phyloP scores from a whole-genome alignment of 208 protist genomes.

The Sergeia podlipaevii region DNA sequence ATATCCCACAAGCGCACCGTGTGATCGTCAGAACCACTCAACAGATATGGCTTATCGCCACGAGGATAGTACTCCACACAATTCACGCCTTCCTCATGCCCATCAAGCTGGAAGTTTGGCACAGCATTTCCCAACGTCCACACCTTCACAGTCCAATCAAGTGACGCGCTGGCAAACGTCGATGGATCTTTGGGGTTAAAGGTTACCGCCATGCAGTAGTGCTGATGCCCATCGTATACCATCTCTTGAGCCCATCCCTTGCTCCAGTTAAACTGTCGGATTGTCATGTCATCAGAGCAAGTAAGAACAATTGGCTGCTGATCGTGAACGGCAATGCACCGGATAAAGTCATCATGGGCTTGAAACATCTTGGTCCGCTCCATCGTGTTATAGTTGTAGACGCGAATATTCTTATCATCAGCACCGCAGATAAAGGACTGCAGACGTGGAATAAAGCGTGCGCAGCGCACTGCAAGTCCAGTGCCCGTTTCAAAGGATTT shows the following conservation, averaged over 20 bases:
- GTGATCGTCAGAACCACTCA: conserved; percentile 96
- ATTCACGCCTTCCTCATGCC: conserved; percentile 99
- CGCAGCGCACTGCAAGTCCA: conserved; percentile 91
- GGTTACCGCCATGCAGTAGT: conserved; percentile 98
- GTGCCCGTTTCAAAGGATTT: conserved; percentile 97
- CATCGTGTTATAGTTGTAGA: conserved; percentile 99
- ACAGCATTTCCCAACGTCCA: conserved; percentile 91
- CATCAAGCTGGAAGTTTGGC: conserved; percentile 97
- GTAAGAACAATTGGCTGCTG: conserved; percentile 94
- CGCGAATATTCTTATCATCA: conserved; percentile 94
- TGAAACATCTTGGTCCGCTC: conserved; percentile 97
- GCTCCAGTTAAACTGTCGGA: conserved; percentile 99
- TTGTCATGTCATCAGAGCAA: conserved; percentile 97
- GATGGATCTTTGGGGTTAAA: conserved; percentile 99
- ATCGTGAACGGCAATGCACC: conserved; percentile 97
- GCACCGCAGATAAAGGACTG: conserved; percentile 96
- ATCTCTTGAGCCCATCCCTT: conserved; percentile 91
- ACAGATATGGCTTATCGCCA: conserved; percentile 98
- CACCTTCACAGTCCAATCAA: conserved; percentile 97
- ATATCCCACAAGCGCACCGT: conserved; percentile 99
- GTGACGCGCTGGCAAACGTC: conserved; percentile 97
- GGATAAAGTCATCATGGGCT: conserved; percentile 97
- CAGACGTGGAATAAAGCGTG: conserved; percentile 96
- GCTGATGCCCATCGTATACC: conserved; percentile 96
- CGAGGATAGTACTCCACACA: conserved; percentile 97